These are phyloP conservation scores for Didymella pinodella DNA, from an alignment of 2,329 filamentous ascomycete genomes.

Conservation along the genomic window DNA sequence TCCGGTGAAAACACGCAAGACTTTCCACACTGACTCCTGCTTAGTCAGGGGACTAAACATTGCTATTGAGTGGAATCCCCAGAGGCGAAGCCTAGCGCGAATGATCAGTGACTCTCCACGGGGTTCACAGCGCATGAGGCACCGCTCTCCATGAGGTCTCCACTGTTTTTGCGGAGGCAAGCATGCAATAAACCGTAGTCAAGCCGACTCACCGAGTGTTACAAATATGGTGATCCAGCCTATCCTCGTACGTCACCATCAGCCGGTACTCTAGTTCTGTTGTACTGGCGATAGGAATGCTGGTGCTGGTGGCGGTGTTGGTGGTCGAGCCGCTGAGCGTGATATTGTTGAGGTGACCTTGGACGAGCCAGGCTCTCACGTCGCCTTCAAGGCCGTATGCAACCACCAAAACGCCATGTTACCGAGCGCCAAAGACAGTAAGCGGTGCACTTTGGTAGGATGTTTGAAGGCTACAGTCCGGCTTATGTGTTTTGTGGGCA, in stretches of 20 bases:
- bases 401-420: too few species aligned
- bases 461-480: too few species aligned
- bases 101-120: constrained; percentile 14
- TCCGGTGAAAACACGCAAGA: neutral
- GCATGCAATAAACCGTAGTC: constrained; percentile 18
- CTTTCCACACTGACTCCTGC: neutral
- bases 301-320: neutral
- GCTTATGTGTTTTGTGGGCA: too few species aligned
- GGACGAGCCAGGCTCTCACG: too few species aligned
- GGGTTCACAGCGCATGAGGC: constrained; percentile 20
- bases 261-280: neutral
- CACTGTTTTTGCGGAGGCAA: constrained; percentile 28
- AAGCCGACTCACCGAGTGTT: constrained; percentile 19
- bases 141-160: constrained; percentile 25
- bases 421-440: too few species aligned
- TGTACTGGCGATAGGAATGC: neutral
- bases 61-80: neutral
- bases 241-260: neutral
- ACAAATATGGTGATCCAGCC: constrained; percentile 1
- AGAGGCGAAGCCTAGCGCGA: constrained; percentile 10
- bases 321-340: neutral
- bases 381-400: too few species aligned
- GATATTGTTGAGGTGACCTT: neutral
- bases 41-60: neutral
- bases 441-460: too few species aligned